These are phyloP conservation scores for Fusarium siculi DNA, from an alignment of 2,329 filamentous ascomycete species.

Conservation along the genomic window DNA sequence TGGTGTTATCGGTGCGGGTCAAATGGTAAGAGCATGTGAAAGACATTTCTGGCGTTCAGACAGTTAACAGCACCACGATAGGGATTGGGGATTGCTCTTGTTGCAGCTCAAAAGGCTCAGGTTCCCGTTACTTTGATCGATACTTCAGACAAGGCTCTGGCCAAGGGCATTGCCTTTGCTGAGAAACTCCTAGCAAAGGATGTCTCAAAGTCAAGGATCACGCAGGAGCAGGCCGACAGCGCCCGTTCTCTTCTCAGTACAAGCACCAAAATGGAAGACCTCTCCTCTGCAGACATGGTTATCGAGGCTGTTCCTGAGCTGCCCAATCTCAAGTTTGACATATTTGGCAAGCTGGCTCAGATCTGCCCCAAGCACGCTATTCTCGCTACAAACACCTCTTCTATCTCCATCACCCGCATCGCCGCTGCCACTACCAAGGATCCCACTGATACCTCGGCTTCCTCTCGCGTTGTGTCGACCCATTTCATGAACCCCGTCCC, in stretches of 20 bases:
- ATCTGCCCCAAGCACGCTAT: constrained; percentile 87
- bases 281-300: constrained; percentile 90
- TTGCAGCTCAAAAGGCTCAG: constrained; percentile 85
- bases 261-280: constrained; percentile 78
- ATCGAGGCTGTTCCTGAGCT: constrained; percentile 98
- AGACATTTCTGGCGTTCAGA: not conserved
- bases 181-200: constrained; percentile 95
- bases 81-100: constrained; percentile 95
- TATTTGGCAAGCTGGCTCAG: constrained; percentile 84
- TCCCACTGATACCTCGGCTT: constrained; percentile 81
- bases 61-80: constrained; percentile 52
- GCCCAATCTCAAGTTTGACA: constrained; percentile 83
- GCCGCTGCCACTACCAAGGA: constrained; percentile 85
- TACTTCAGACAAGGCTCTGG: constrained; percentile 82
- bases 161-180: constrained; percentile 91
- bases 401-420: constrained; percentile 96
- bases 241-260: constrained; percentile 75
- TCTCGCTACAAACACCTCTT: constrained; percentile 97
- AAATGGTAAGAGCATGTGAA: constrained; percentile 79
- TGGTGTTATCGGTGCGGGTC: constrained; percentile 92
- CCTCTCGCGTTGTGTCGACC: constrained; percentile 90
- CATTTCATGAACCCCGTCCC: constrained; percentile 99
- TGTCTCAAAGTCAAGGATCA: constrained; percentile 86
- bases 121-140: constrained; percentile 90
- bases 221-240: constrained; percentile 80